phyloP scores from a whole-genome alignment of 2,329 filamentous ascomycete genomes.

The Aaosphaeria arxii region DNA sequence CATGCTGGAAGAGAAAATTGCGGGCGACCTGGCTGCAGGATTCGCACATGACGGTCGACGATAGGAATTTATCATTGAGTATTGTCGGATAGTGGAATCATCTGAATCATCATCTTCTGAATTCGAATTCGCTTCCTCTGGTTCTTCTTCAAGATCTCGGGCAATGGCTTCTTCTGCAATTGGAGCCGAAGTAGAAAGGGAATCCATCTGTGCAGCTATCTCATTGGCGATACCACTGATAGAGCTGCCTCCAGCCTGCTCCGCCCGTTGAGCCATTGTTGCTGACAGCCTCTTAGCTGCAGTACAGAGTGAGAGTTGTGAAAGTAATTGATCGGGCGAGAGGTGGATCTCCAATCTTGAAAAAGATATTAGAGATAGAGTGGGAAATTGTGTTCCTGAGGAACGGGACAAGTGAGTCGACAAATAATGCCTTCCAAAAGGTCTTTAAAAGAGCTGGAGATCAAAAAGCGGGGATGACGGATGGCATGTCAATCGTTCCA shows the following conservation, averaged over 20 bases:
- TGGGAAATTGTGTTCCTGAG: too few species aligned
- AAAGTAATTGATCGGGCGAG: too few species aligned
- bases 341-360: too few species aligned
- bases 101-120: constrained; percentile 56
- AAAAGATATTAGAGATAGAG: too few species aligned
- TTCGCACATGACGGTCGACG: constrained; percentile 74
- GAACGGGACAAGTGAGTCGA: too few species aligned
- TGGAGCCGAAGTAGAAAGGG: constrained; percentile 24
- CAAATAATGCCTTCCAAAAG: too few species aligned
- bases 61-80: constrained; percentile 63
- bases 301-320: too few species aligned
- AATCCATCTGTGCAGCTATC: constrained; percentile 23
- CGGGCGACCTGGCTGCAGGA: constrained; percentile 66
- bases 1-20: constrained; percentile 61
- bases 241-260: constrained; percentile 1
- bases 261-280: constrained; percentile 16
- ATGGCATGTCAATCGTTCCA: too few species aligned
- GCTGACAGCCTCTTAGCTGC: neutral
- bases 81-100: constrained; percentile 47
- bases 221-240: neutral
- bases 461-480: too few species aligned
- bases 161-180: constrained; percentile 38
- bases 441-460: too few species aligned
- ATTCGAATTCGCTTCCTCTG: constrained; percentile 47
- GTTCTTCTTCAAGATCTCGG: constrained; percentile 35